These are phyloP conservation scores for Esteya vermicola DNA, from an alignment of 2,329 filamentous ascomycete genomes.

Conservation along the genomic window DNA sequence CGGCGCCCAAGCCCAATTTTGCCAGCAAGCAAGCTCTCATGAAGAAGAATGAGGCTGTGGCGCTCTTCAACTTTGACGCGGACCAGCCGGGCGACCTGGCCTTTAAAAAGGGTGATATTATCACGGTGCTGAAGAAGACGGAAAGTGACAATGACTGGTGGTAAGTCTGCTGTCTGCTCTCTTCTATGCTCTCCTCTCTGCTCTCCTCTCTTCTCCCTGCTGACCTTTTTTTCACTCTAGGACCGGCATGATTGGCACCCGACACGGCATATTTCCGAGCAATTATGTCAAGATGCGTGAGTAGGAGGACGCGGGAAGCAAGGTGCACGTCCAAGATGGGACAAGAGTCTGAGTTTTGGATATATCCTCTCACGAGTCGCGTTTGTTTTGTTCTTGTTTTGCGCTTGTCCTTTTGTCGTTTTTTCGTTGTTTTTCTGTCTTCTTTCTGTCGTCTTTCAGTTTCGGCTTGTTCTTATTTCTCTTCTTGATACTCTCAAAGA, in stretches of 20 bases:
- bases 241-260: slow-evolving; percentile 78
- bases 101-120: slow-evolving; percentile 95
- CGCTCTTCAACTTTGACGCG: slow-evolving; percentile 85
- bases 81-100: slow-evolving; percentile 85
- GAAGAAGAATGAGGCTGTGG: slow-evolving; percentile 70
- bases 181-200: slow-evolving; percentile 19
- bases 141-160: slow-evolving; percentile 95
- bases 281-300: slow-evolving; percentile 57
- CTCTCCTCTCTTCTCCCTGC: neutral
- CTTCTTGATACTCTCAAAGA: neutral
- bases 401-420: too few species aligned
- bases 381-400: too few species aligned
- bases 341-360: neutral
- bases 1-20: slow-evolving; percentile 83
- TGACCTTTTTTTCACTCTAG: slow-evolving; percentile 20
- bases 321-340: too few species aligned
- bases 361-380: too few species aligned
- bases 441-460: too few species aligned
- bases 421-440: too few species aligned
- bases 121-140: slow-evolving; percentile 88
- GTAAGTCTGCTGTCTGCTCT: slow-evolving; percentile 28
- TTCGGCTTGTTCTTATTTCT: too few species aligned
- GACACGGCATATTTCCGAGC: slow-evolving; percentile 87
- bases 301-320: too few species aligned
- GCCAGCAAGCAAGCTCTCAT: slow-evolving; percentile 39